Conservation (phyloP, 73 alveolate species). For the Tetrahymena thermophila region DNA sequence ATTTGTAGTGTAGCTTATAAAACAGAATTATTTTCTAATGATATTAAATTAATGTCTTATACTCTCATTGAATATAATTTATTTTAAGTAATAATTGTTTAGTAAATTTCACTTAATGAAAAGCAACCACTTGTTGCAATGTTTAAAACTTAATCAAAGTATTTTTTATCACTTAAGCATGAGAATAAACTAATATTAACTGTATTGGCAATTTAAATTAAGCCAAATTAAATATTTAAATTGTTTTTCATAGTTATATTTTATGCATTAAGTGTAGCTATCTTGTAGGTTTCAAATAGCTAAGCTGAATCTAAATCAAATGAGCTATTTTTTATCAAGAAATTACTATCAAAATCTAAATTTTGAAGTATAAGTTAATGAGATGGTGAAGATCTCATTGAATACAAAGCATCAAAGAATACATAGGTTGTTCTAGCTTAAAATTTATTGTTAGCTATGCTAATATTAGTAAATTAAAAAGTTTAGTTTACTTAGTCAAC, state of each 20-base stretch:
- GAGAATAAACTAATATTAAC: too few species aligned
- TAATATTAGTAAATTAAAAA: neutral
- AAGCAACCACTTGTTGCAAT: too few species aligned
- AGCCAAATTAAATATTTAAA: too few species aligned
- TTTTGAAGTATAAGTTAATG: neutral
- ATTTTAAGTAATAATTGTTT: too few species aligned
- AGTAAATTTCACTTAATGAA: too few species aligned
- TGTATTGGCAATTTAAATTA: too few species aligned
- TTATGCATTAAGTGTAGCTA: too few species aligned
- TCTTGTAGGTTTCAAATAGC: neutral
- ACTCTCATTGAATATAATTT: too few species aligned
- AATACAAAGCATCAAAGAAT: neutral
- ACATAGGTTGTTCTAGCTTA: neutral
- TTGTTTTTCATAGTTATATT: too few species aligned
- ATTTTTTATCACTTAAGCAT: too few species aligned
- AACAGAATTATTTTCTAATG: neutral
- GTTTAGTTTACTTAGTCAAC: neutral
- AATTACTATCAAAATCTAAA: neutral
- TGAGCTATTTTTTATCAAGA: neutral
- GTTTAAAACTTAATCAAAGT: too few species aligned
- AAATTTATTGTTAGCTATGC: neutral
- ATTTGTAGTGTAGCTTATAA: neutral
- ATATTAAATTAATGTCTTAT: neutral
- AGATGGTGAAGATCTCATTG: neutral
- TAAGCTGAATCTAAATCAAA: neutral